Evolutionary conservation across 1,284 basidiomycete genomes (phyloP).

Genomic region (Sporisorium scitamineum): DNA sequence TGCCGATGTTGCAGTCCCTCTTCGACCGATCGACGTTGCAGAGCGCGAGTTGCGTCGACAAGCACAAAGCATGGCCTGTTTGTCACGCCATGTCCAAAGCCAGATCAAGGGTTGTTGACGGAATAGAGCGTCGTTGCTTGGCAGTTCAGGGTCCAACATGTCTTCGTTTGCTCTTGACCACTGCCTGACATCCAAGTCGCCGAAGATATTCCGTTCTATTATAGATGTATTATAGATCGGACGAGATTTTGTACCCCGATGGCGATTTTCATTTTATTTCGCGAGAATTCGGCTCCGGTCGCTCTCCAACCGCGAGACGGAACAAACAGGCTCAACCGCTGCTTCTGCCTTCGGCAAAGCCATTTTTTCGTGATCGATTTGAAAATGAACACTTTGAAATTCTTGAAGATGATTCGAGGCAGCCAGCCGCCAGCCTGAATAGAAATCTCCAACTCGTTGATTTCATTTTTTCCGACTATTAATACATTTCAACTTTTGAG

Average conservation of each 20-base stretch:
- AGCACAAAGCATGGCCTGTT: neutral
- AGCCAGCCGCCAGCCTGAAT: neutral
- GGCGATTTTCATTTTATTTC: neutral
- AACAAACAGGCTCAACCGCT: slow-evolving; percentile 36
- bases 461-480: neutral
- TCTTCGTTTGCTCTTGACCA: slow-evolving; percentile 11
- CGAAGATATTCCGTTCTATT: neutral
- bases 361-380: slow-evolving; percentile 43
- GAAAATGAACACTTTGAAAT: neutral
- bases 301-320: slow-evolving; percentile 6
- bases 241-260: slow-evolving; percentile 4
- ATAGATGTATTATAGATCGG: too few species aligned
- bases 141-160: slow-evolving; percentile 21
- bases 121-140: slow-evolving; percentile 6
- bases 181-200: neutral
- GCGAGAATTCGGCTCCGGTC: slow-evolving; percentile 29
- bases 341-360: neutral
- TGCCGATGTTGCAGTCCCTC: neutral
- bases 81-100: neutral
- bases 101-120: too few species aligned
- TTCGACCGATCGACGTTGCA: slow-evolving; percentile 7
- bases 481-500: neutral
- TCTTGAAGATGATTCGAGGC: neutral
- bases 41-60: neutral
- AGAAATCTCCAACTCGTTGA: neutral